These are phyloP conservation scores for Arabidopsis hybrid DNA, from an alignment of 441 rosid species.

Conservation along the genomic window DNA sequence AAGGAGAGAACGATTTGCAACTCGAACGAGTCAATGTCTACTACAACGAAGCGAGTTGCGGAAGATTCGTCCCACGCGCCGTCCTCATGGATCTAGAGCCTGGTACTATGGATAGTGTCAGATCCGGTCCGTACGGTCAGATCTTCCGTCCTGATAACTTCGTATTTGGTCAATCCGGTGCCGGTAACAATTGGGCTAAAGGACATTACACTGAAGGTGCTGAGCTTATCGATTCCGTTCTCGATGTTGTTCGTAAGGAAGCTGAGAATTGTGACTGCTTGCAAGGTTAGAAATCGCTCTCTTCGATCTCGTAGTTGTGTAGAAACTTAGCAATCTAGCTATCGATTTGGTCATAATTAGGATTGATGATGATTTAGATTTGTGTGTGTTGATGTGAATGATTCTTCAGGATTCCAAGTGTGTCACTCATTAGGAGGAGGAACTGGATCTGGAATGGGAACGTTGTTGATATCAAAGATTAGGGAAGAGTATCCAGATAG, in stretches of 20 bases:
- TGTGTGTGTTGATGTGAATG: constrained; percentile 15
- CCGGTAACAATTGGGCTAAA: constrained; percentile 80
- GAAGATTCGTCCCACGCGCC: constrained; percentile 72
- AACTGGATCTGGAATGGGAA: constrained; percentile 68
- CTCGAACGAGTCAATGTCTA: constrained; percentile 69
- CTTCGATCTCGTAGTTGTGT: not conserved
- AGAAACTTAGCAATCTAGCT: too few relatives aligned
- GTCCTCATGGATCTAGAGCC: constrained; percentile 79
- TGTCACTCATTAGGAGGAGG: constrained; percentile 65
- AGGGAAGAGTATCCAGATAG: constrained; percentile 48
- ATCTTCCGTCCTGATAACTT: constrained; percentile 76
- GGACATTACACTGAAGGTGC: constrained; percentile 86
- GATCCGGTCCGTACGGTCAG: constrained; percentile 64
- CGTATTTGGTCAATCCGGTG: constrained; percentile 73
- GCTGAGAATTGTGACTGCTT: constrained; percentile 66
- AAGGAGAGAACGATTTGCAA: constrained; percentile 55
- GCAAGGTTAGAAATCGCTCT: constrained; percentile 37
- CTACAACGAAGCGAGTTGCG: constrained; percentile 71
- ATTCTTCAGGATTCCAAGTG: constrained; percentile 52
- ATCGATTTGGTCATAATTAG: not conserved
- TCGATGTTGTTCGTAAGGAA: constrained; percentile 91
- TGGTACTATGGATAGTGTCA: constrained; percentile 72
- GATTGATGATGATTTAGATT: not conserved
- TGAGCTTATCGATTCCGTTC: constrained; percentile 92
- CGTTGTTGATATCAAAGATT: constrained; percentile 54